phyloP scores from a whole-genome alignment of 2,329 filamentous ascomycete species.

The Botrytis pseudocinerea region DNA sequence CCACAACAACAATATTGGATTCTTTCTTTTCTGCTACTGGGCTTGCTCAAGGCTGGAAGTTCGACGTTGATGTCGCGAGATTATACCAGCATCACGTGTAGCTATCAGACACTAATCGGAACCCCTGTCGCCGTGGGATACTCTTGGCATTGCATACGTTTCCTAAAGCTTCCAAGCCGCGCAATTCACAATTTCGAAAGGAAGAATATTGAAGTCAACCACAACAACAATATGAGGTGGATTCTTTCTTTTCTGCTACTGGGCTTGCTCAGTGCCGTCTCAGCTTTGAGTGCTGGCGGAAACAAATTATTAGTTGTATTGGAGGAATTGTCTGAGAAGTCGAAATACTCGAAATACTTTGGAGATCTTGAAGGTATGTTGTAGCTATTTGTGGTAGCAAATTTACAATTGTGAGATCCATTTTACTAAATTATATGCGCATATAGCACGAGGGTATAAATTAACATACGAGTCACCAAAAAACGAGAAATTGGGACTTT shows the following conservation, averaged over 20 bases:
- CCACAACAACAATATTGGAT: constrained; percentile 59
- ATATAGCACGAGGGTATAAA: constrained; percentile 75
- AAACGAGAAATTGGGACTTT: constrained; percentile 73
- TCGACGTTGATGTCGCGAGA: constrained; percentile 29
- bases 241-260: constrained; percentile 69
- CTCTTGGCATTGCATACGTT: constrained; percentile 42
- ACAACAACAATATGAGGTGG: constrained; percentile 64
- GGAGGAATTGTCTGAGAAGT: constrained; percentile 79
- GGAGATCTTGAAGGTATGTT: constrained; percentile 67
- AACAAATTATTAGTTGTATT: constrained; percentile 81
- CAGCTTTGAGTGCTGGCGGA: constrained; percentile 77
- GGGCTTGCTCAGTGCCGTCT: constrained; percentile 64
- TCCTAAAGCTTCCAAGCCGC: constrained; percentile 40
- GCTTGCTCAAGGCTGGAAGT: constrained; percentile 55
- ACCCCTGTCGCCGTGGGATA: constrained; percentile 24
- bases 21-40: constrained; percentile 67
- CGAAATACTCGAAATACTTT: constrained; percentile 79
- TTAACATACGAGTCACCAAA: constrained; percentile 83
- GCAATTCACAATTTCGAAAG: constrained; percentile 25
- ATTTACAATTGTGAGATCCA: constrained; percentile 8
- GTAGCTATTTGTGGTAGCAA: constrained; percentile 34
- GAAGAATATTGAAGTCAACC: constrained; percentile 28
- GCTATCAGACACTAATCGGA: constrained; percentile 21
- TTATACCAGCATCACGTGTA: constrained; percentile 28
- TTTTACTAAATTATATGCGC: constrained; percentile 24